Evolutionary conservation across 768 basidiomycete species (phyloP), one percentile per base, ranked within the genome.

Genomic region (Trichaptum fuscoviolaceum): DNA sequence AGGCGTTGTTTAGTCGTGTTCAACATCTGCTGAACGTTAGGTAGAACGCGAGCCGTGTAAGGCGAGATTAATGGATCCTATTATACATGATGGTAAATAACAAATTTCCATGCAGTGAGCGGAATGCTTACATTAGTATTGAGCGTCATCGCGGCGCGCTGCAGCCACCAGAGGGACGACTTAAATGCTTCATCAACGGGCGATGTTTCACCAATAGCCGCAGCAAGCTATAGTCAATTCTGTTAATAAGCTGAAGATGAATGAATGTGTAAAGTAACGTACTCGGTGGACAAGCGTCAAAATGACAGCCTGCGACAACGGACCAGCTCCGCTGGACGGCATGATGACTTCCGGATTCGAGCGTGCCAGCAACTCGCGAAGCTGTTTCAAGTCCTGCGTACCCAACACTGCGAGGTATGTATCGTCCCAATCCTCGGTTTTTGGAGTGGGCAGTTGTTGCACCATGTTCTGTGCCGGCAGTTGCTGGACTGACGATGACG

Each of bases 131-230:
- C 90, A 71, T 87, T 88, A 63, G 91, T 87, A 72, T 89, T 90
- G 69, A 94, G 83, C 35, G 88, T 81, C 17, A 84, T 79, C 7
- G 90, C 81, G 42, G 90, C 82, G 65, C 92, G 87, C 73, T 93
- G 91, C 70, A 95, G 78, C 92, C 92, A 95, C 92, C 93, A 93
- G 66, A 94, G 78, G 7, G 89, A 85, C 17, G 84, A 85, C 77
- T 93, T 93, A 83, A 93, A 93, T 6, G 84, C 76, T 71, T 94
- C 93, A 67, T 95, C 92, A 62, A 83, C 82, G 10, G 92, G 90
- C 7, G 90, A 84, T 2, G 85, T 87, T 73, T 93, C 91, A 57
- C 88, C 87, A 59, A 93, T 84, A 67, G 89, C 83, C 30, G 85
- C 83, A 66, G 92, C 86, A 35, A 94, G 83, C 91, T 93, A 74